phyloP scores from a whole-genome alignment of 2,329 filamentous ascomycete species.

The Cordyceps cateniannulata region DNA sequence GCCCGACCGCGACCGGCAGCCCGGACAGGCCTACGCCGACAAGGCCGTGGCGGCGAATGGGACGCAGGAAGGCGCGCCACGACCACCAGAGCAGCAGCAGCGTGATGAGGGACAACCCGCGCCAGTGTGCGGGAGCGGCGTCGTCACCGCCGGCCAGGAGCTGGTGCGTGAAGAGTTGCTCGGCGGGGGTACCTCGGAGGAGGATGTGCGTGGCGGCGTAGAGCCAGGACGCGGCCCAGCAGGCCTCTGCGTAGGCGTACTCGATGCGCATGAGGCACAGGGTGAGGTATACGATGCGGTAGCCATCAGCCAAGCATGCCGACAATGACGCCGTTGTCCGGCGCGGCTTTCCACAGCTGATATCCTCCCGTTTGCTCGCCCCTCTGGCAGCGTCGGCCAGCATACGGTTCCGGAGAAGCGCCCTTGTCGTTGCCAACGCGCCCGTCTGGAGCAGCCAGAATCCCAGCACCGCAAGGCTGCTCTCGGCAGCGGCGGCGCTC shows the following conservation, averaged over 20 bases:
- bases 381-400: neutral
- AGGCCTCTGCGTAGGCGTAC: constrained; percentile 22
- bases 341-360: neutral
- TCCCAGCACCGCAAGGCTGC: constrained; percentile 11
- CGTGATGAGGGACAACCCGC: neutral
- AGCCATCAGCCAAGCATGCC: neutral
- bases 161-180: constrained; percentile 10
- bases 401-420: constrained; percentile 3
- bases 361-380: neutral
- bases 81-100: constrained; percentile 5
- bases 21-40: constrained; percentile 14
- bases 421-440: constrained; percentile 3
- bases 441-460: constrained; percentile 9
- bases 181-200: constrained; percentile 16
- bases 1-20: constrained; percentile 11
- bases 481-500: constrained; percentile 4
- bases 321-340: neutral
- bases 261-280: constrained; percentile 24
- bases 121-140: neutral
- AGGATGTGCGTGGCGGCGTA: constrained; percentile 18
- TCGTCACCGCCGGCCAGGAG: constrained; percentile 3
- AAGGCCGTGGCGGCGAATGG: neutral
- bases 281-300: constrained; percentile 18
- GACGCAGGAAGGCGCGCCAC: constrained; percentile 7
- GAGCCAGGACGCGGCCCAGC: constrained; percentile 22